Evolutionary conservation across 257 asterid genomes (phyloP), one percentile per base, ranked within the genome.

Genomic region (Capsicum pubescens): DNA sequence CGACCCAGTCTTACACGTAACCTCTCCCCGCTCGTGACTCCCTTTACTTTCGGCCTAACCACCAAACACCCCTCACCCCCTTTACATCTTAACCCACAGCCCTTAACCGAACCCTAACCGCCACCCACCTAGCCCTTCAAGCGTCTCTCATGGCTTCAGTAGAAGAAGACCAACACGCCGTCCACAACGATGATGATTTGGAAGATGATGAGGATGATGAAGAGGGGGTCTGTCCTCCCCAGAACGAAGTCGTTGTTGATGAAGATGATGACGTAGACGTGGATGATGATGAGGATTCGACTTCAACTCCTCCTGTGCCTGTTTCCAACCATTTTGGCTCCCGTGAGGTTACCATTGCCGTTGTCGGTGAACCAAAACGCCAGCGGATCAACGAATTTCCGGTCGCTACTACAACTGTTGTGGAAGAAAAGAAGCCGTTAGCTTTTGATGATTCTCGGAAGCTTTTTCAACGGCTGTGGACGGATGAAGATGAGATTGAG

Each of bases 401-500:
- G 79, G 57, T 58, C 39, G 46, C 68, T 8, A 80, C 87, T 8
- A 63, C 72, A 44, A 67, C 42, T 15, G 50, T 85, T 26, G 80
- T 46, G 36, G 58, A 71, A 66, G 87, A 85, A 83, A 92, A 90
- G 85, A 92, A 90, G 89, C 95, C 95, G 14, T 19, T 77, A 39
- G 42, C 56, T 48, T 89, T 88, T 42, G 99, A 94, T 60, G 99
- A 93, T 85, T 88, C 94, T 1, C 91, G 99, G 60, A 92, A 93
- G 91, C 95, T 95, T 36, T 95, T 95, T 87, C 99, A 95, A 87
- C 92, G 99, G 21, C 88, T 95, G 17, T 95, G 99, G 99, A 94
- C 94, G 3, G 99, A 95, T 35, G 99, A 93, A 89, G 99, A 95
- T 76, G 99, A 95, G 88, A 95, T 95, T 88, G 99, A 94, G 90